Base-by-base conservation (phyloP, 371 early-diverging fungal genomes). In the Amoeboaphelidium occidentale region DNA sequence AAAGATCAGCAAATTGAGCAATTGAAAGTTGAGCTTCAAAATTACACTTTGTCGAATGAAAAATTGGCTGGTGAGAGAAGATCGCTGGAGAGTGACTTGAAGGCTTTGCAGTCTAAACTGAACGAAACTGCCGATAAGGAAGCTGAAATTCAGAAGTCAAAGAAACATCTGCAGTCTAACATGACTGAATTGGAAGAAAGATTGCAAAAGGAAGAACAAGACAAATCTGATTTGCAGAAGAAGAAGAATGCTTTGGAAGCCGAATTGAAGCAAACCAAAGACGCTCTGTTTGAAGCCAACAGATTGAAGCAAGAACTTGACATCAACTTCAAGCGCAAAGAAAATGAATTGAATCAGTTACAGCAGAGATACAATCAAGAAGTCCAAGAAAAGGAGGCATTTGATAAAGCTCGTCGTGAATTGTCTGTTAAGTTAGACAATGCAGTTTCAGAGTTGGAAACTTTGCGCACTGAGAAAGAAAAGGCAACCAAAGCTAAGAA, bases 381-480 rank as follows among this genome's bases (percentile, higher is more conserved):
- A 63, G 51, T 50, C 23, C 3, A 54, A 27, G 66, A 64, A 32
- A 53, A 63, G 51, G 59, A 75, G 54, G 46, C 58, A 50, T 56
- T 69, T 48, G 72, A 79, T 56, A 64, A 72, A 54, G 61, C 69
- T 55, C 59, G 68, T 0, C 67, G 77, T 1, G 76, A 76, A 17
- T 53, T 79, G 13, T 56, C 69, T 14, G 53, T 66, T 3, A 72
- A 78, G 51, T 59, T 86, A 1, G 68, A 72, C 23, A 55, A 67
- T 20, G 56, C 73, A 14, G 72, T 77, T 46, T 68, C 70, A 24
- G 74, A 82, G 17, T 61, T 83, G 46, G 70, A 77, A 43, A 68
- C 59, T 26, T 69, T 70, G 55, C 60, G 61, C 22, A 58, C 60
- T 23, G 78, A 81, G 51, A 62, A 68, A 21, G 66, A 76, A 23